Evolutionary conservation across 2,329 filamentous ascomycete genomes (phyloP).

Genomic region (Scleromitrula shiraiana): DNA sequence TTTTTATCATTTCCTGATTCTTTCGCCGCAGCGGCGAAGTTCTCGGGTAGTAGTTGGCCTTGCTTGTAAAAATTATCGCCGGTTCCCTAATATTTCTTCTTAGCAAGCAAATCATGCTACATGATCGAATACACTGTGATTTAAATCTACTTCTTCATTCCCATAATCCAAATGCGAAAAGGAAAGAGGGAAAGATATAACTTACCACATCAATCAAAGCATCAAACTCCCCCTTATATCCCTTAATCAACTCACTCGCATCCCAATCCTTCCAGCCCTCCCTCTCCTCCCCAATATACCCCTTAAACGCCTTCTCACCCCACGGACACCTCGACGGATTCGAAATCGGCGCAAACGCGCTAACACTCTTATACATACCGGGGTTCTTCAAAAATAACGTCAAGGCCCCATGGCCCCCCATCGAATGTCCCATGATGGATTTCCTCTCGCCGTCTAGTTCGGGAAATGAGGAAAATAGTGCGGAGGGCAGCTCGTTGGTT

Average conservation of each 20-base stretch:
- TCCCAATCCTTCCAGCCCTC: constrained; percentile 83
- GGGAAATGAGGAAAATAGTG: constrained; percentile 65
- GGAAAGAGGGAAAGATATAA: constrained; percentile 19
- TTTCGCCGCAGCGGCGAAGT: constrained; percentile 73
- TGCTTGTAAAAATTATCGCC: constrained; percentile 97
- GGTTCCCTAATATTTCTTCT: constrained; percentile 56
- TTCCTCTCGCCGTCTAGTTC: constrained; percentile 64
- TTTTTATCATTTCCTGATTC: constrained; percentile 63
- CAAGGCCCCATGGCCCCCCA: constrained; percentile 94
- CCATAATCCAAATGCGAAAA: not conserved
- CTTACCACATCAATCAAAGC: constrained; percentile 79
- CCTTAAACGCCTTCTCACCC: constrained; percentile 90
- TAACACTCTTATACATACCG: constrained; percentile 79
- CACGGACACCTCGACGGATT: constrained; percentile 84
- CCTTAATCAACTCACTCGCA: constrained; percentile 78
- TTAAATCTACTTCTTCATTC: too few relatives aligned
- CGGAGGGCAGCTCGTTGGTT: constrained; percentile 72
- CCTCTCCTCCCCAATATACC: constrained; percentile 76
- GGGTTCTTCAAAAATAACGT: constrained; percentile 90
- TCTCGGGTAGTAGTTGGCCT: constrained; percentile 86
- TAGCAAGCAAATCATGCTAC: not conserved
- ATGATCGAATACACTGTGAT: too few relatives aligned
- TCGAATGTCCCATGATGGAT: constrained; percentile 87
- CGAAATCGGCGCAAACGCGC: constrained; percentile 81
- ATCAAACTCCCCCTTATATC: constrained; percentile 62